Evolutionary conservation across 2,329 filamentous ascomycete species (phyloP), one percentile per base, ranked within the genome.

Genomic region (Fusarium fracticaudum): DNA sequence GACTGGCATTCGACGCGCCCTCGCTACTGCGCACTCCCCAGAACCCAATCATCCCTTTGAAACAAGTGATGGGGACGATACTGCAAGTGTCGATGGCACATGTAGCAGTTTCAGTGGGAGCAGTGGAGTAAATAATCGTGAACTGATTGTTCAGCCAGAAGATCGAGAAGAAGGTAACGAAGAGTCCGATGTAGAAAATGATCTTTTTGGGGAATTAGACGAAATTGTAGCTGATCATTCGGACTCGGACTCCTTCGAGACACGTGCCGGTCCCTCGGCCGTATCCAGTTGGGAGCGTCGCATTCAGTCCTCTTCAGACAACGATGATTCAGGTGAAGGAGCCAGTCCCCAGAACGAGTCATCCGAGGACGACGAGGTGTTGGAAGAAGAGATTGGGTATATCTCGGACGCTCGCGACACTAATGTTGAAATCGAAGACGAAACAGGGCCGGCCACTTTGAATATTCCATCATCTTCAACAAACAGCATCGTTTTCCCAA

Each of bases 321-420:
- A 29, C 29, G 51, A 62, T 26, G 70, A 53, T 47, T 53, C 51
- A 24, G 57, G 29, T 10, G 37, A 31, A 31, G 40, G 38, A 8
- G 11, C 33, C 14, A 24, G 35, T 14, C 40, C 44, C 11, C 33
- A 61, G 26, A 31, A 40, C 15, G 15, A 53, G 7, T 31, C 38
- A 8, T n/a, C 18, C 22, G 63, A 58, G 4, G 50, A 48, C 2
- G 26, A 40, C 1, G 54, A 72, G n/a, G 38, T 48, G 5, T 60
- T 63, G 4, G 62, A 74, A 22, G 45, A 65, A 40, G 57, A 63
- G 43, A 58, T 7, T 29, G 54, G 41, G 7, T 54, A 71, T 37
- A 15, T 37, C 20, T 53, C 67, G 3, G 50, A 57, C 40, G 6
- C 48, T 33, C 26, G 20, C 7, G 50, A 33, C 33, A 47, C 38